phyloP scores from a whole-genome alignment of 2,329 filamentous ascomycete species.

The Clonostachys chloroleuca region DNA sequence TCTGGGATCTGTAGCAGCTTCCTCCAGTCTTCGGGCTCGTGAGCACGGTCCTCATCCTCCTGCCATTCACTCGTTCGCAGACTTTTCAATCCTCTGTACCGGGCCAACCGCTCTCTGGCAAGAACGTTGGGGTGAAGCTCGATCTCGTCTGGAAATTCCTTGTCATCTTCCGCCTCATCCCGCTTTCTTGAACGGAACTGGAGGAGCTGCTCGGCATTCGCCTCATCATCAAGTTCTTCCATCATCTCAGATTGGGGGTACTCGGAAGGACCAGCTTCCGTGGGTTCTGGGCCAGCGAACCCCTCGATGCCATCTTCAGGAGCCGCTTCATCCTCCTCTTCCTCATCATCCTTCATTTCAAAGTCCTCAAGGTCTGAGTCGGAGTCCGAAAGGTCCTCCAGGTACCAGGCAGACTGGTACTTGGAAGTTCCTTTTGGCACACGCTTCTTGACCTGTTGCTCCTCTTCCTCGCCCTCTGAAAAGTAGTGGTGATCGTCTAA shows the following conservation, averaged over 20 bases:
- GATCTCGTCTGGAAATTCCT: constrained; percentile 96
- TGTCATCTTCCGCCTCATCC: constrained; percentile 81
- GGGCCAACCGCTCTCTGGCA: constrained; percentile 77
- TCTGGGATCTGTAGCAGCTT: constrained; percentile 83
- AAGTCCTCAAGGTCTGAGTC: constrained; percentile 78
- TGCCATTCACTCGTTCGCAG: constrained; percentile 86
- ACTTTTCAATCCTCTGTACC: constrained; percentile 91
- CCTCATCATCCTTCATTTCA: constrained; percentile 52
- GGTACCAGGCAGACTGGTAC: constrained; percentile 92
- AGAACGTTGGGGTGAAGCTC: constrained; percentile 85
- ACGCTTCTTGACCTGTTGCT: constrained; percentile 56
- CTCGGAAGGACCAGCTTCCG: constrained; percentile 78
- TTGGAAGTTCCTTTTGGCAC: constrained; percentile 88
- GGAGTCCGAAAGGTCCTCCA: constrained; percentile 76
- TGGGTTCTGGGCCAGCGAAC: constrained; percentile 60
- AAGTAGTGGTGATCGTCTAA: constrained; percentile 98
- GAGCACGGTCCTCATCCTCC: constrained; percentile 76
- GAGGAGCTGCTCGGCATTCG: constrained; percentile 69
- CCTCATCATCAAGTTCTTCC: constrained; percentile 78
- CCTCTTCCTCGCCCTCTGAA: constrained; percentile 65
- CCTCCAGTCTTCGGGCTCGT: constrained; percentile 87
- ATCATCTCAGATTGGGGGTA: constrained; percentile 95
- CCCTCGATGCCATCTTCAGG: constrained; percentile 84
- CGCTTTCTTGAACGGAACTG: constrained; percentile 76
- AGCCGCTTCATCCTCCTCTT: constrained; percentile 54